Evolutionary conservation across 2,329 filamentous ascomycete species (phyloP).

Genomic region (Aciculosporium take): DNA sequence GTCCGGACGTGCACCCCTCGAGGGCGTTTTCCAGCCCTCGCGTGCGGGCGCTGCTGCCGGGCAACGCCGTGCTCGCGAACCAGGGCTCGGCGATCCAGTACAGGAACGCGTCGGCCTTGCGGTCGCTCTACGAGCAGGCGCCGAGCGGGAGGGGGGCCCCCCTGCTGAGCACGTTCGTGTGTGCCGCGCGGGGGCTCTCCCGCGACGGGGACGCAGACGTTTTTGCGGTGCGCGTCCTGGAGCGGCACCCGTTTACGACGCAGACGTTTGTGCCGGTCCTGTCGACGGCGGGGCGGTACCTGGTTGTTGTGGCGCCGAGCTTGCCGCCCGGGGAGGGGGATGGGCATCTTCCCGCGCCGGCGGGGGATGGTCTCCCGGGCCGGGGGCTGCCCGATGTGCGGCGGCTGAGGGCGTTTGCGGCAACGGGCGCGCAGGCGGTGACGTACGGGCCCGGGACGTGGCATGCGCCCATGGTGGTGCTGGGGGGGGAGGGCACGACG

Average conservation of each 20-base stretch:
- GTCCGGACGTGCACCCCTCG: conserved; percentile 38
- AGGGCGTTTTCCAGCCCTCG: conserved; percentile 11
- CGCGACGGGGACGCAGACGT: conserved; percentile 6
- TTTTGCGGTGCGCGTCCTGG: conserved; percentile 58
- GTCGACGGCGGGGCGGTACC: conserved; percentile 41
- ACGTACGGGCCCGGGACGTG: conserved; percentile 88
- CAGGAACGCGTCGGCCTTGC: conserved; percentile 59
- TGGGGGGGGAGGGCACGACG: conserved; percentile 43
- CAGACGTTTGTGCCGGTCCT: conserved; percentile 81
- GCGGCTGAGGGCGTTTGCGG: conserved; percentile 63
- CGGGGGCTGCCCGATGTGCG: conserved; percentile 58
- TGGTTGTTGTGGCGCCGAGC: conserved; percentile 81
- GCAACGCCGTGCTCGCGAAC: conserved; percentile 51
- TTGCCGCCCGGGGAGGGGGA: conserved; percentile 29
- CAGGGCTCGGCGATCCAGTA: conserved; percentile 85
- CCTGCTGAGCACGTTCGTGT: conserved; percentile 82
- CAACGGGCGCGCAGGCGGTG: conserved; percentile 64
- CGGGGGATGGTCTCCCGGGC: conserved; percentile 33
- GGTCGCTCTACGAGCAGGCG: conserved; percentile 54
- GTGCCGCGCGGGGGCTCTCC: conserved; percentile 28
- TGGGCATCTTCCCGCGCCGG: conserved; percentile 15
- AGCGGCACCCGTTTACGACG: conserved; percentile 85
- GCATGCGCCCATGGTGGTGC: conserved; percentile 89
- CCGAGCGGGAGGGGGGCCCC: conserved; percentile 39
- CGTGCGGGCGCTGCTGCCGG: background rate